phyloP scores from a whole-genome alignment of 192 early-diverging fungal genomes.

The Obelidium mucronatum region DNA sequence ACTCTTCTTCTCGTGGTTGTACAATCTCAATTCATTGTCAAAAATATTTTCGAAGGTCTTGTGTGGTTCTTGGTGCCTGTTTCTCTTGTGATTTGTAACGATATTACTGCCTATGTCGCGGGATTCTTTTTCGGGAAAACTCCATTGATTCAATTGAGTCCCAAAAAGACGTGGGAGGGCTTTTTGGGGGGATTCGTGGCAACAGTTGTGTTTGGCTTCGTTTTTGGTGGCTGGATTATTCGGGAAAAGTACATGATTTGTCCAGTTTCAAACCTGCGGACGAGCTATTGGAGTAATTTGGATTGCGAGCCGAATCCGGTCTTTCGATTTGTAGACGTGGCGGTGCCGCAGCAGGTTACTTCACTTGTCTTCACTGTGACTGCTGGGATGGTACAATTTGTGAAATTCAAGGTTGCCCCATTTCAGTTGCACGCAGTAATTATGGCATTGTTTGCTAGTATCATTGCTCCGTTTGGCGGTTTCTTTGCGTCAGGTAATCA shows the following conservation, averaged over 20 bases:
- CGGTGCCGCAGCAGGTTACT: neutral
- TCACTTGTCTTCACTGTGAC: neutral
- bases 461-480: slow-evolving; percentile 97
- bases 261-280: slow-evolving; percentile 66
- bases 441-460: slow-evolving; percentile 89
- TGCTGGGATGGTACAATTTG: slow-evolving; percentile 37
- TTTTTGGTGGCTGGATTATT: slow-evolving; percentile 60
- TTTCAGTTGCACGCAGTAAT: slow-evolving; percentile 89
- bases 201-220: slow-evolving; percentile 88
- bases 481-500: slow-evolving; percentile 86
- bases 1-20: slow-evolving; percentile 88
- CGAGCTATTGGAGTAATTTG: slow-evolving; percentile 53
- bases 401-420: slow-evolving; percentile 76
- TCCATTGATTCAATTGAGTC: slow-evolving; percentile 90
- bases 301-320: slow-evolving; percentile 69
- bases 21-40: slow-evolving; percentile 95
- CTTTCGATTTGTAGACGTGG: slow-evolving; percentile 40
- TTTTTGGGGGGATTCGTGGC: slow-evolving; percentile 88
- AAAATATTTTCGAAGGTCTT: slow-evolving; percentile 97
- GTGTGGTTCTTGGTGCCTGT: slow-evolving; percentile 96
- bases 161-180: slow-evolving; percentile 98
- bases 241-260: slow-evolving; percentile 73
- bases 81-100: slow-evolving; percentile 91
- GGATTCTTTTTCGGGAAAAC: slow-evolving; percentile 96
- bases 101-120: slow-evolving; percentile 94